Conservation (phyloP, 768 basidiomycete species). For the Leccinellum albellum region DNA sequence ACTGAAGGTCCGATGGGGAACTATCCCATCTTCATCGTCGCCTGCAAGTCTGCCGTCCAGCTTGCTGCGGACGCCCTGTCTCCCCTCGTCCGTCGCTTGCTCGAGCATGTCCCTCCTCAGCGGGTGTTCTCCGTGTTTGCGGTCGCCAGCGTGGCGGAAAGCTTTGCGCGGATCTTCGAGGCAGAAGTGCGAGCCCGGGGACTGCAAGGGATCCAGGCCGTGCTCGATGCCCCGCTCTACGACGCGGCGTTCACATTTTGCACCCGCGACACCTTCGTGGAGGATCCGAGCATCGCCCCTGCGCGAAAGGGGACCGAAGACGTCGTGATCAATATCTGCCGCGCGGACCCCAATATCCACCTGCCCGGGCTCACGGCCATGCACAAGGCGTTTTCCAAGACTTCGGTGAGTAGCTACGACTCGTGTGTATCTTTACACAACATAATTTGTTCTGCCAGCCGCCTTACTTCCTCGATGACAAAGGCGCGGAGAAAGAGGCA, state of each 20-base stretch:
- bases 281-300: not conserved
- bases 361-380: constrained; percentile 37
- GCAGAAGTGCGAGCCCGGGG: constrained; percentile 27
- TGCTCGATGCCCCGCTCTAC: constrained; percentile 50
- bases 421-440: not conserved
- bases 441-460: constrained; percentile 32
- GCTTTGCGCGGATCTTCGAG: constrained; percentile 46
- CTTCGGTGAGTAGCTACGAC: constrained; percentile 47
- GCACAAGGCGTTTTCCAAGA: constrained; percentile 53
- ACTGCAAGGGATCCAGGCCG: constrained; percentile 17
- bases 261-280: constrained; percentile 39
- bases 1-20: constrained; percentile 51
- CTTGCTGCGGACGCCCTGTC: constrained; percentile 8
- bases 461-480: constrained; percentile 49
- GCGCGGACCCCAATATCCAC: constrained; percentile 31
- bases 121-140: constrained; percentile 57
- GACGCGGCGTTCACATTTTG: constrained; percentile 57
- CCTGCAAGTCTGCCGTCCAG: constrained; percentile 13
- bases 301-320: constrained; percentile 2
- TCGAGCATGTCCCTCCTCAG: constrained; percentile 9
- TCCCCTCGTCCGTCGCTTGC: constrained; percentile 10
- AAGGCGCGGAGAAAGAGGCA: constrained; percentile 50
- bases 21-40: constrained; percentile 51
- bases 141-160: constrained; percentile 39
- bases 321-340: constrained; percentile 29